Evolutionary conservation across 1,284 basidiomycete genomes (phyloP), one percentile per base, ranked within the genome.

Genomic region (Trametes hirsuta): DNA sequence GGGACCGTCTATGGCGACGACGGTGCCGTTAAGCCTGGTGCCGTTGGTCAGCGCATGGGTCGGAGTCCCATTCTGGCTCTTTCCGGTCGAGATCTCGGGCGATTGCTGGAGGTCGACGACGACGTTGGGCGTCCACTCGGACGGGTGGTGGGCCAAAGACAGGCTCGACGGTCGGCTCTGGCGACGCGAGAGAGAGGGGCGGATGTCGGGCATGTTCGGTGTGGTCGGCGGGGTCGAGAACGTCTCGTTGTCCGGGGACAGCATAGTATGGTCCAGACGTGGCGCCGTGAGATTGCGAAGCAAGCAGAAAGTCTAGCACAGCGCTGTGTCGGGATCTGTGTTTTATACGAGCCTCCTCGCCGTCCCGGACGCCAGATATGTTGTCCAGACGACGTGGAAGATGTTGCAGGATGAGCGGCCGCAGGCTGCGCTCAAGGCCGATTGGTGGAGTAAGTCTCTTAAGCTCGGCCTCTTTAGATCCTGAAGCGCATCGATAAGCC

Each of bases 151-250:
- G 51, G 69, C 60, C 22, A 73, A 62, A 41, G 67, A 63, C 18
- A 77, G 68, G 55, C 47, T 74, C 53, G 65, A 74, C 46, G 71
- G 77, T 55, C 65, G 67, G 56, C 63, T 69, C 58, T 58, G 55
- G 46, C 71, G 71, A 58, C 74, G 69, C 12, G 73, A 74, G 15
- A 74, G 62, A 12, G 73, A 75, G 10, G 74, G 73, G 14, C 68
- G 67, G 48, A 79, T 73, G 50, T 72, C 68, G 55, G 68, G 60
- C 65, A 63, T 60, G 64, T 71, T 68, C 63, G 87, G 77, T 3
- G 85, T 84, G 9, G 82, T 81, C 12, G 86, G 86, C 42, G 86
- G 87, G 12, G 87, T 88, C 45, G 81, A 82, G 72, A 85, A 88
- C 44, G 78, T 77, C 62, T 90, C 85, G 51, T 70, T 69, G 61